Evolutionary conservation across 2,329 filamentous ascomycete species (phyloP).

Genomic region (Bipolaris oryzae): DNA sequence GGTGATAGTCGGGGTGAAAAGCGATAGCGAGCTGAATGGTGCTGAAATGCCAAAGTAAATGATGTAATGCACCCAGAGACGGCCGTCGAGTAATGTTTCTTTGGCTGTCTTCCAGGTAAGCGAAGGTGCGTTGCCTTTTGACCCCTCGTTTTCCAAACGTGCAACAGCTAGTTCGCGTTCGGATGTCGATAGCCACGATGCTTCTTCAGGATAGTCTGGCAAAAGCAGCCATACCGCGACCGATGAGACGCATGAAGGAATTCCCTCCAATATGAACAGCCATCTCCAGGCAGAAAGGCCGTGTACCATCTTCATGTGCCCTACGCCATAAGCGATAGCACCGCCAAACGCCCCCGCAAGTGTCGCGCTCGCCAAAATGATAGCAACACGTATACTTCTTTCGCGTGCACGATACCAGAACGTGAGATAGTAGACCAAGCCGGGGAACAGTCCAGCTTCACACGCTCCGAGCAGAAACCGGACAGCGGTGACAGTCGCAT

Average conservation of each 20-base stretch:
- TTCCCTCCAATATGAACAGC: constrained; percentile 36
- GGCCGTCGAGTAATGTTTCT: constrained; percentile 56
- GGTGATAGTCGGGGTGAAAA: constrained; percentile 70
- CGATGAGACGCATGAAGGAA: constrained; percentile 27
- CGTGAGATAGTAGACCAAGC: constrained; percentile 58
- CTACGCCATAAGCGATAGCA: constrained; percentile 60
- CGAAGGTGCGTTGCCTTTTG: constrained; percentile 39
- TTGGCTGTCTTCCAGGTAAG: constrained; percentile 58
- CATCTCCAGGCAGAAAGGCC: constrained; percentile 45
- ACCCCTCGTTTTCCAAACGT: constrained; percentile 54
- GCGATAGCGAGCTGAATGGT: constrained; percentile 53
- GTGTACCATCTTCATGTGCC: constrained; percentile 47
- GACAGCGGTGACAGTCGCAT: constrained; percentile 49
- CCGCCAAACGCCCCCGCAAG: constrained; percentile 63
- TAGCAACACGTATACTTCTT: constrained; percentile 63
- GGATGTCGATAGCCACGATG: constrained; percentile 52
- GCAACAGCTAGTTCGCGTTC: constrained; percentile 48
- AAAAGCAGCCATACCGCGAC: constrained; percentile 53
- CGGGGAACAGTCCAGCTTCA: constrained; percentile 39
- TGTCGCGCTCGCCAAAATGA: constrained; percentile 62
- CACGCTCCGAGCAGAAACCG: constrained; percentile 50
- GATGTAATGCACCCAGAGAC: constrained; percentile 60
- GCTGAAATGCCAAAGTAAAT: constrained; percentile 35
- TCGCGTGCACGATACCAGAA: constrained; percentile 65
- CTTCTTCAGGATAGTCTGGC: constrained; percentile 58